Percentiles rank a stretch among this genome's conserved stretches.
Evolutionary conservation across 495 filamentous ascomycete species (phyloP).

Genomic region (Talaromyces ruber): DNA sequence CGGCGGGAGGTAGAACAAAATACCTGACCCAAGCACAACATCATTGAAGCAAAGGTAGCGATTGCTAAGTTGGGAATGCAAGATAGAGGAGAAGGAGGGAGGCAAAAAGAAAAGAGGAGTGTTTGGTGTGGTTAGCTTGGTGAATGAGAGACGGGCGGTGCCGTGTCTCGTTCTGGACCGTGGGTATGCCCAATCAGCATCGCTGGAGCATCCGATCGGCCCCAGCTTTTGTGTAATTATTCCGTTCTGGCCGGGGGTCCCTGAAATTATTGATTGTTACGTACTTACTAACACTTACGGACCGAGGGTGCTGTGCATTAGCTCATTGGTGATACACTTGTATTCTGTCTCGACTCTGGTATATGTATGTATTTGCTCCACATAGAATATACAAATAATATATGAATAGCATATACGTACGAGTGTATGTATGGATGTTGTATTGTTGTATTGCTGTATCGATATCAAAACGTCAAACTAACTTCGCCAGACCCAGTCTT

Average conservation of each 20-base stretch:
- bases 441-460: no score
- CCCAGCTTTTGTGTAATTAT: not conserved
- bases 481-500: not conserved
- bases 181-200: not conserved
- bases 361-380: not conserved
- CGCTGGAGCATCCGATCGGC: not conserved
- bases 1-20: not conserved
- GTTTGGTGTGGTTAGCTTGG: not conserved
- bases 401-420: not conserved
- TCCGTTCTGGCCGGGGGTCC: not conserved
- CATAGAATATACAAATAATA: not conserved
- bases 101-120: not conserved
- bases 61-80: not conserved
- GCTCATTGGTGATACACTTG: no score
- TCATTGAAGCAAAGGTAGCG: not conserved
- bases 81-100: conserved; percentile 3
- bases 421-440: not conserved
- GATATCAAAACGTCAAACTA: not conserved
- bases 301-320: not conserved
- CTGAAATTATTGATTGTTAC: not conserved
- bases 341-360: no score
- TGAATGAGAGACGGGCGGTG: not conserved
- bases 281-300: no score
- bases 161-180: not conserved
- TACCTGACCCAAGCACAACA: not conserved